phyloP scores from a whole-genome alignment of 345 rosid species.

The Heritiera fomes region DNA sequence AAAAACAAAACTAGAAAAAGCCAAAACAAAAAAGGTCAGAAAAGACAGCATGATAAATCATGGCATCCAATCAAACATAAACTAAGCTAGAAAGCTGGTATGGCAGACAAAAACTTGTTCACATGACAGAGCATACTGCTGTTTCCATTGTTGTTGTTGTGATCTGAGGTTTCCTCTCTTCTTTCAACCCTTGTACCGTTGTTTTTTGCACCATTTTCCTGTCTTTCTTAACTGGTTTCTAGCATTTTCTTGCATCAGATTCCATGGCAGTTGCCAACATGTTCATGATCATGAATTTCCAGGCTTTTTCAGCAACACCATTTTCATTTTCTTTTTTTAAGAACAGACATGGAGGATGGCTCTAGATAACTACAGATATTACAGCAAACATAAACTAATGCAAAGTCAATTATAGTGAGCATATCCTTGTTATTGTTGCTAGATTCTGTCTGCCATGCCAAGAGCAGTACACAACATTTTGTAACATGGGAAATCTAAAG shows the following conservation, averaged over 20 bases:
- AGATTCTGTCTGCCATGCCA: slow-evolving; percentile 48
- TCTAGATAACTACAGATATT: not conserved
- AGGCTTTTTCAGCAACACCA: not conserved
- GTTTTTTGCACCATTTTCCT: not conserved
- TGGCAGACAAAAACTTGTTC: not conserved
- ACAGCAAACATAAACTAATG: not conserved
- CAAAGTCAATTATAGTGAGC: slow-evolving; percentile 22
- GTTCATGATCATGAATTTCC: not conserved
- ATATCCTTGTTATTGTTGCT: slow-evolving; percentile 24
- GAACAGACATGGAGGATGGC: not conserved
- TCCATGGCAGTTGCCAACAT: not conserved
- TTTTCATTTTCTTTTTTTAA: not conserved
- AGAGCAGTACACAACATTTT: slow-evolving; percentile 19
- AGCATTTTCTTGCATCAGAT: not conserved
- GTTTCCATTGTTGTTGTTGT: not conserved
- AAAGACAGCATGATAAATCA: not conserved
- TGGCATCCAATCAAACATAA: not conserved
- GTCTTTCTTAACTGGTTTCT: not conserved
- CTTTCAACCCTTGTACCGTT: too few species aligned
- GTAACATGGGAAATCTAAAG: slow-evolving; percentile 12
- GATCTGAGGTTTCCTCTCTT: not conserved
- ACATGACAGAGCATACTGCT: not conserved
- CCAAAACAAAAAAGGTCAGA: not conserved
- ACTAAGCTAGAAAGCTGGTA: not conserved
- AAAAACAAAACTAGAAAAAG: not conserved